A percentile compares a stretch with the other conserved stretches of the same genome.
phyloP scores from a whole-genome alignment of 2,329 filamentous ascomycete species.

The Calonectria hawksworthii region DNA sequence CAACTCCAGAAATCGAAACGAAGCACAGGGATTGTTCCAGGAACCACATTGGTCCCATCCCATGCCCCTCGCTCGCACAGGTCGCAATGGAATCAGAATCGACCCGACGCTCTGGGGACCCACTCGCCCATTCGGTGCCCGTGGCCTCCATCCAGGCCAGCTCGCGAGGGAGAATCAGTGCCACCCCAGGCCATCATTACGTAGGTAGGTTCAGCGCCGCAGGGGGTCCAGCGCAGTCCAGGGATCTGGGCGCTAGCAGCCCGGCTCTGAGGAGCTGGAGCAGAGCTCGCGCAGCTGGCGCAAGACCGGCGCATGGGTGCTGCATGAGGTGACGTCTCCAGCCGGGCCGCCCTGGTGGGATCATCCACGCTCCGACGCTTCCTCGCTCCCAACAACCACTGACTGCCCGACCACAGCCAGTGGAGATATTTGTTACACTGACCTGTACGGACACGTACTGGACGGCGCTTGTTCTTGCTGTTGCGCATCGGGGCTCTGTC shows the following conservation, averaged over 20 bases:
- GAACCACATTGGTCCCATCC: neutral
- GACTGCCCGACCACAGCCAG: slow-evolving; percentile 9
- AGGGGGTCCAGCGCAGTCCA: slow-evolving; percentile 36
- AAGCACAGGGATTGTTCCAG: neutral
- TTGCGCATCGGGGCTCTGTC: neutral
- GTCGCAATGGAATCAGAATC: neutral
- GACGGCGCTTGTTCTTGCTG: neutral
- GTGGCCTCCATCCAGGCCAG: neutral
- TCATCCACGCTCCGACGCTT: slow-evolving; percentile 25
- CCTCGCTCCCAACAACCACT: slow-evolving; percentile 20
- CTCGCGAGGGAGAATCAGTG: slow-evolving; percentile 8
- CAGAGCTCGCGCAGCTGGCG: slow-evolving; percentile 22
- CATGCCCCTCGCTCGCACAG: neutral
- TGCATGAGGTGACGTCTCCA: slow-evolving; percentile 28
- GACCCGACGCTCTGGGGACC: neutral
- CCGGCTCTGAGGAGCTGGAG: slow-evolving; percentile 7
- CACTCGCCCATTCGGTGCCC: neutral
- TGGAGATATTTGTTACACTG: slow-evolving; percentile 34
- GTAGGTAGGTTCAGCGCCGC: slow-evolving; percentile 41
- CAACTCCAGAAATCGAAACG: neutral
- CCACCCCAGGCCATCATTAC: slow-evolving; percentile 41
- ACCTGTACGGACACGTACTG: slow-evolving; percentile 38
- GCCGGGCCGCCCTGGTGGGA: slow-evolving; percentile 21
- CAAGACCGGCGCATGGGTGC: slow-evolving; percentile 7
- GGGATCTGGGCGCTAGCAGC: slow-evolving; percentile 23